Conservation (phyloP, 2,329 filamentous ascomycete species). For the Curvularia verruculosa region DNA sequence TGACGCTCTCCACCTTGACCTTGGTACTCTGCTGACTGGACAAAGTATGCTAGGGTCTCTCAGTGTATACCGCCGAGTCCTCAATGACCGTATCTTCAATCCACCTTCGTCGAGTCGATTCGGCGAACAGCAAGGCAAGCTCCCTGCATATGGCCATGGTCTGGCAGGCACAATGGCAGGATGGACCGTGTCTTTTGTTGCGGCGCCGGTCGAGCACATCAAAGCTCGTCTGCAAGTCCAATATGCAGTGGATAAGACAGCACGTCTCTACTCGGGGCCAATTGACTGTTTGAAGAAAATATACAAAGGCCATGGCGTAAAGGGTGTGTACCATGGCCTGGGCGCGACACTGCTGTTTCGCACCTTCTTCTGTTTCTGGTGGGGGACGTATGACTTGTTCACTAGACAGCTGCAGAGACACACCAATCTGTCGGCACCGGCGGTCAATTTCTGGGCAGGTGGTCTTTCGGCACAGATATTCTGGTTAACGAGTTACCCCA, state of each 20-base stretch:
- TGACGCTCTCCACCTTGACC: slow-evolving; percentile 17
- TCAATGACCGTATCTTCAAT: slow-evolving; percentile 80
- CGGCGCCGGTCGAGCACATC: slow-evolving; percentile 91
- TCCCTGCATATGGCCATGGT: slow-evolving; percentile 82
- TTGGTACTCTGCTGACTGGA: slow-evolving; percentile 14
- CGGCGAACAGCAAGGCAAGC: slow-evolving; percentile 53
- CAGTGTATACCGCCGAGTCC: slow-evolving; percentile 83
- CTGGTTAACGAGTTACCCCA: slow-evolving; percentile 91
- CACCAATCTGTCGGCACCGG: slow-evolving; percentile 75
- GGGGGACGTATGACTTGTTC: slow-evolving; percentile 91
- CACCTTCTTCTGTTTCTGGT: slow-evolving; percentile 97
- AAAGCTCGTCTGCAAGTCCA: slow-evolving; percentile 95
- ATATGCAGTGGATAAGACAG: slow-evolving; percentile 78
- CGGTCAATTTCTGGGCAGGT: slow-evolving; percentile 96
- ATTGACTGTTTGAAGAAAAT: slow-evolving; percentile 79
- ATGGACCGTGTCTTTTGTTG: slow-evolving; percentile 88
- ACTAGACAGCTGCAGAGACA: slow-evolving; percentile 69
- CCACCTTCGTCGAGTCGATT: slow-evolving; percentile 56
- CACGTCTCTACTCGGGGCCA: slow-evolving; percentile 83
- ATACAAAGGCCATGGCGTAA: slow-evolving; percentile 67
- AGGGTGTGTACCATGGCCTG: slow-evolving; percentile 85
- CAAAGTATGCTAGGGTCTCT: slow-evolving; percentile 82
- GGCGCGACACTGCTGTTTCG: slow-evolving; percentile 85
- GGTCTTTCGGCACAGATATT: slow-evolving; percentile 92
- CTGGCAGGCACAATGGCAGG: slow-evolving; percentile 87